A percentile compares a stretch with the other conserved stretches of the same genome.
Evolutionary conservation across 768 basidiomycete species (phyloP).

Genomic region (Megacollybia marginata): DNA sequence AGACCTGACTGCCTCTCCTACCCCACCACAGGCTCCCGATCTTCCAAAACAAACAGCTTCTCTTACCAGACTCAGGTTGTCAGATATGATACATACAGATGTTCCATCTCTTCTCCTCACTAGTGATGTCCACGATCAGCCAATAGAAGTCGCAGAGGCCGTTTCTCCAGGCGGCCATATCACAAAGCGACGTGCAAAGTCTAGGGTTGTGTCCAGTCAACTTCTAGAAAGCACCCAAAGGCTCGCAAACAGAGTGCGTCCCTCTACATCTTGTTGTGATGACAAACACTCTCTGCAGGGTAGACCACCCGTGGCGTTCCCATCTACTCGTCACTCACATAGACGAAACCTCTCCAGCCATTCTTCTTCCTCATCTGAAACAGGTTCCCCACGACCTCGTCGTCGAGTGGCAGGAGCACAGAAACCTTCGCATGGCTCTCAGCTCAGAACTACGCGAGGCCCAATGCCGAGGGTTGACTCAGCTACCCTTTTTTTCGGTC

Average conservation of each 20-base stretch:
- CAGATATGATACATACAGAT: slow-evolving; percentile 34
- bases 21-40: slow-evolving; percentile 42
- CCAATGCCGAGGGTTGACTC: slow-evolving; percentile 47
- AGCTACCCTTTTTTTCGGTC: slow-evolving; percentile 66
- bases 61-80: slow-evolving; percentile 51
- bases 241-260: background rate
- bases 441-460: slow-evolving; percentile 21
- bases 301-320: slow-evolving; percentile 26
- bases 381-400: slow-evolving; percentile 46
- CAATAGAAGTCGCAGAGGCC: slow-evolving; percentile 57
- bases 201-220: slow-evolving; percentile 64
- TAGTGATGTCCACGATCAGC: slow-evolving; percentile 6
- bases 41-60: slow-evolving; percentile 53
- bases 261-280: background rate
- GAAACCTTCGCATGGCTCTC: slow-evolving; percentile 17
- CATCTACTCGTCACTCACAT: slow-evolving; percentile 33
- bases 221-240: slow-evolving; percentile 39
- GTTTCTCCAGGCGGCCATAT: slow-evolving; percentile 75
- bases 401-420: slow-evolving; percentile 40
- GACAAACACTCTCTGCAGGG: background rate
- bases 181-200: slow-evolving; percentile 65
- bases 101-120: no score
- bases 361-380: slow-evolving; percentile 37
- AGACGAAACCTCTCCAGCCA: slow-evolving; percentile 27
- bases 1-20: slow-evolving; percentile 33